A percentile compares a stretch with the other conserved stretches of the same genome.
phyloP scores from a whole-genome alignment of 179 eudicot genomes.

The Beta macrorhiza region DNA sequence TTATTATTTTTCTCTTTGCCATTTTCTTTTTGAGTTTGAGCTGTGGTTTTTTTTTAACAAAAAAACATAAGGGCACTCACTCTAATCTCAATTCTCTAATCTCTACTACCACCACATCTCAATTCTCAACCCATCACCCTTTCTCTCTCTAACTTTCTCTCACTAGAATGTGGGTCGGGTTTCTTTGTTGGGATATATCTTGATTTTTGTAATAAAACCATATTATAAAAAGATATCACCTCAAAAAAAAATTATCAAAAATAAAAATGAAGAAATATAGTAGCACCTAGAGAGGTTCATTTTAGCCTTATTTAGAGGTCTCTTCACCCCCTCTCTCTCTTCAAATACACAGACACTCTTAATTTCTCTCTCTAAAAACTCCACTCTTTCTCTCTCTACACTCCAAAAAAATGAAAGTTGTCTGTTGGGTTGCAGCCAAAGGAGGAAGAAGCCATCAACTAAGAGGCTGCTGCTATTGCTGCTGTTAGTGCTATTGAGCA shows the following conservation, averaged over 20 bases:
- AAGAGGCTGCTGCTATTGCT: constrained; percentile 17
- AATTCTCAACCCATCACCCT: background rate
- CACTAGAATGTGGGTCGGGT: constrained; percentile 18
- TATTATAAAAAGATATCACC: background rate
- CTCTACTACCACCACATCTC: constrained; percentile 2
- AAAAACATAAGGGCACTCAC: constrained; percentile 11
- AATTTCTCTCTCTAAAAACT: constrained; percentile 23
- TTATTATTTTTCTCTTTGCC: constrained; percentile 25
- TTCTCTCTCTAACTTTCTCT: constrained; percentile 5
- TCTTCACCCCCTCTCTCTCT: constrained; percentile 20
- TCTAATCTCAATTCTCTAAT: constrained; percentile 25
- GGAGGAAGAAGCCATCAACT: constrained; percentile 43
- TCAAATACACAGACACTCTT: background rate
- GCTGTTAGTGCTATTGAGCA: constrained; percentile 17
- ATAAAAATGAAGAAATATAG: constrained; percentile 31
- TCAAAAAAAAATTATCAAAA: constrained; percentile 4
- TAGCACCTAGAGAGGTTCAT: constrained; percentile 35
- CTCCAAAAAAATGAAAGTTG: constrained; percentile 46
- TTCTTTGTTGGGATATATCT: constrained; percentile 33
- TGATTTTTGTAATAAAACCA: constrained; percentile 29
- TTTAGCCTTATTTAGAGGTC: constrained; percentile 29
- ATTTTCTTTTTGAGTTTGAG: constrained; percentile 24
- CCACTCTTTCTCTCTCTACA: constrained; percentile 21
- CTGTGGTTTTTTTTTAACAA: background rate
- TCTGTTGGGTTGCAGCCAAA: constrained; percentile 65